These are phyloP conservation scores for Rubia tinctorum DNA, from an alignment of 305 asterid genomes.

Conservation along the genomic window DNA sequence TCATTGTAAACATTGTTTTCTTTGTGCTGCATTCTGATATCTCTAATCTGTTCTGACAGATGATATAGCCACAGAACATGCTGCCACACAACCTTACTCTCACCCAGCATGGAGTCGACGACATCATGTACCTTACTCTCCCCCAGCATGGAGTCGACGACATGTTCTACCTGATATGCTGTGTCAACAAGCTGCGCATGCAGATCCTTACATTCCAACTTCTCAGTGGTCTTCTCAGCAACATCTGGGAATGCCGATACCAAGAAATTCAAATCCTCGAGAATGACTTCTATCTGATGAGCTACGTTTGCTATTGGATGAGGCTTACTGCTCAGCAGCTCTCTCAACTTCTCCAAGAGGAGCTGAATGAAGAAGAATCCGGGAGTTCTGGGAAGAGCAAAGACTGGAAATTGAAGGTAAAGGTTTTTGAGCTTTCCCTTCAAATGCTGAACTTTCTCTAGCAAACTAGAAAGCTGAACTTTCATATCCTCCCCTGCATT, in stretches of 20 bases:
- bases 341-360: neutral
- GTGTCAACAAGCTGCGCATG: neutral
- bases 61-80: neutral
- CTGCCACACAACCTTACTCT: neutral
- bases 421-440: neutral
- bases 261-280: neutral
- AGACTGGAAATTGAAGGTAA: neutral
- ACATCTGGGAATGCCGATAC: neutral
- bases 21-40: neutral
- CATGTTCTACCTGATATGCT: neutral
- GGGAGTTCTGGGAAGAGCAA: neutral
- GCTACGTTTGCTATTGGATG: neutral
- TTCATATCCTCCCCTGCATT: neutral
- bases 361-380: neutral
- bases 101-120: neutral
- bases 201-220: neutral
- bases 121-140: too few relatives aligned
- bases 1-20: neutral
- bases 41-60: neutral
- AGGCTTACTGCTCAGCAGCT: neutral
- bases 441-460: constrained; percentile 10
- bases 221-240: neutral
- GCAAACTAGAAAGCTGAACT: constrained; percentile 10
- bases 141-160: too few relatives aligned
- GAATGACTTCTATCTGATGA: neutral